Conservation (phyloP, 306 rosid species). For the Lotus japonicus region DNA sequence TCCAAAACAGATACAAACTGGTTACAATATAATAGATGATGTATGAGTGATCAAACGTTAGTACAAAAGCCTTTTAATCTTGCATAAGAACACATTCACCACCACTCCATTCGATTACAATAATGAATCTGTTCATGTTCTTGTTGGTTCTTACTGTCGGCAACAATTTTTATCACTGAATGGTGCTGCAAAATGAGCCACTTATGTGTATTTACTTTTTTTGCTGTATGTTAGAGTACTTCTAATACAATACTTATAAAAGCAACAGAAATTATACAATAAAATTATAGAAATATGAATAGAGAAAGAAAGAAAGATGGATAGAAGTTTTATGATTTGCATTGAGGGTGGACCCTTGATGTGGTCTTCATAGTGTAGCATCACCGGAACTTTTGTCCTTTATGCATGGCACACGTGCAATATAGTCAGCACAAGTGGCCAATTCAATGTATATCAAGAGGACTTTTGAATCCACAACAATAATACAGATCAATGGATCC, state of each 20-base stretch:
- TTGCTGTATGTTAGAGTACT: no score
- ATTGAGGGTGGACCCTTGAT: conserved; percentile 27
- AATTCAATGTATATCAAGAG: conserved; percentile 26
- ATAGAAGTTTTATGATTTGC: neutral
- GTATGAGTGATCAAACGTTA: neutral
- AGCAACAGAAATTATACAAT: neutral
- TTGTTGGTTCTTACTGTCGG: neutral
- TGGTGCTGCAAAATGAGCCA: neutral
- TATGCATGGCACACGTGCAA: conserved; percentile 62
- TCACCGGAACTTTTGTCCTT: conserved; percentile 31
- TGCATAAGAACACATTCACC: neutral
- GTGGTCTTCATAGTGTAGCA: conserved; percentile 21
- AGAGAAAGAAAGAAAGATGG: neutral
- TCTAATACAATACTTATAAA: neutral
- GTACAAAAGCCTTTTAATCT: neutral
- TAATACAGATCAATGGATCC: conserved; percentile 26
- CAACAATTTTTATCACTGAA: neutral
- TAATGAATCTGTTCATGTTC: neutral
- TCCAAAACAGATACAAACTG: neutral
- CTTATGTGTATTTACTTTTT: no score
- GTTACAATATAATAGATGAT: neutral
- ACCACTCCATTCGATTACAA: neutral
- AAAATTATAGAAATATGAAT: neutral
- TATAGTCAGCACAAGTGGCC: conserved; percentile 28
- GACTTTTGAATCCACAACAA: conserved; percentile 29